Percentiles rank a stretch among this genome's conserved stretches.
Conservation (phyloP, 225 moss, liverwort and hornwort species). For the Pleurozium schreberi region DNA sequence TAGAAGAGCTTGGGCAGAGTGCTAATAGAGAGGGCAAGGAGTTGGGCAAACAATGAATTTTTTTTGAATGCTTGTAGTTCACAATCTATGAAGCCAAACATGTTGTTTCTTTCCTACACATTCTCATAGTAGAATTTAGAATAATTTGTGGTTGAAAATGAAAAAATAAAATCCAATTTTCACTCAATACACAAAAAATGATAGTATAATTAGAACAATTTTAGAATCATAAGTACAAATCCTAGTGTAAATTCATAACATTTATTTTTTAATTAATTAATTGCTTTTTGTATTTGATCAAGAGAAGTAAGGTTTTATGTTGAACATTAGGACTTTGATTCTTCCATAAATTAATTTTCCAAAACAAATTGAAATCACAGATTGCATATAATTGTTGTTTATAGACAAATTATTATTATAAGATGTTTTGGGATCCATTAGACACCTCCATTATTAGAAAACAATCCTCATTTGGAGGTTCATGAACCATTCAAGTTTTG, state of each 20-base stretch:
- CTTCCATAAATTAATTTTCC: not conserved
- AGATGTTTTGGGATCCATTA: not conserved
- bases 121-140: too few species aligned
- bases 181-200: not conserved
- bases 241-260: not conserved
- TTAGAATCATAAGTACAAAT: not conserved
- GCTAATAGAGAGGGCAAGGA: not conserved
- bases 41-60: not conserved
- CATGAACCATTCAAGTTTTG: not conserved
- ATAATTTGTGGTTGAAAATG: not conserved
- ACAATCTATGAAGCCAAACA: not conserved
- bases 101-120: accelerated
- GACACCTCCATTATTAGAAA: not conserved
- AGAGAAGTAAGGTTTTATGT: not conserved
- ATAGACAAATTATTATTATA: too few species aligned
- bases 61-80: not conserved
- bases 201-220: not conserved
- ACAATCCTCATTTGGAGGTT: not conserved
- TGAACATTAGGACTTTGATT: not conserved
- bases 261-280: not conserved
- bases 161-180: not conserved
- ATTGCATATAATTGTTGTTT: not conserved
- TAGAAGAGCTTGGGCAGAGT: accelerated
- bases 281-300: not conserved
- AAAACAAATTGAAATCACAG: not conserved